These are phyloP conservation scores for Curvularia verruculosa DNA, from an alignment of 2,329 filamentous ascomycete genomes.

Conservation along the genomic window DNA sequence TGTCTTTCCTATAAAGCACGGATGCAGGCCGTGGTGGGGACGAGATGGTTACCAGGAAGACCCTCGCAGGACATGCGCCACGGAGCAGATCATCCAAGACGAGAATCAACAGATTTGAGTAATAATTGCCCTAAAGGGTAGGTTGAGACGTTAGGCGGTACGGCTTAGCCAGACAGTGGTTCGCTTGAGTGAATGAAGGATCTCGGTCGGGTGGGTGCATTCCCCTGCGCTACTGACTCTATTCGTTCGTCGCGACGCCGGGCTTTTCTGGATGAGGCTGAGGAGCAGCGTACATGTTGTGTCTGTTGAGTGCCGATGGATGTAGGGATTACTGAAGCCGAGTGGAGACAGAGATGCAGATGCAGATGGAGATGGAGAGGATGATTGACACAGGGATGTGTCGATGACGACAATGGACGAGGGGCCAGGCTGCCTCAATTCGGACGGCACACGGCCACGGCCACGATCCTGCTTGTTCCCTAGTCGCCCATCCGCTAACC, in stretches of 20 bases:
- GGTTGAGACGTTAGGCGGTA: conserved; percentile 19
- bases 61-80: conserved; percentile 18
- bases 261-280: not conserved
- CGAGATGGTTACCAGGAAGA: conserved; percentile 8
- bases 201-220: not conserved
- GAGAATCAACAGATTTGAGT: conserved; percentile 25
- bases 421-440: conserved; percentile 15
- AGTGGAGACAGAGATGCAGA: not conserved
- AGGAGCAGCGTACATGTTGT: not conserved
- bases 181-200: conserved; percentile 13
- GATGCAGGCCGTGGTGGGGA: not conserved
- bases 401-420: conserved; percentile 27
- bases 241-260: not conserved
- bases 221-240: not conserved
- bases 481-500: conserved; percentile 16
- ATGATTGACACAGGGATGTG: conserved; percentile 36
- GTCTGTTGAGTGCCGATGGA: not conserved
- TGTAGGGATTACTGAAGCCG: conserved; percentile 4
- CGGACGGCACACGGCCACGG: conserved; percentile 13
- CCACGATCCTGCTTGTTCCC: conserved; percentile 21
- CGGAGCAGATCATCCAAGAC: conserved; percentile 35
- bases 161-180: conserved; percentile 11
- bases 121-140: conserved; percentile 28
- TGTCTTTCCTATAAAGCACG: not conserved
- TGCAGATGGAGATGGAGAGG: conserved; percentile 11